These are phyloP conservation scores for Phaseolus lunatus DNA, from an alignment of 306 rosid genomes.

Conservation along the genomic window DNA sequence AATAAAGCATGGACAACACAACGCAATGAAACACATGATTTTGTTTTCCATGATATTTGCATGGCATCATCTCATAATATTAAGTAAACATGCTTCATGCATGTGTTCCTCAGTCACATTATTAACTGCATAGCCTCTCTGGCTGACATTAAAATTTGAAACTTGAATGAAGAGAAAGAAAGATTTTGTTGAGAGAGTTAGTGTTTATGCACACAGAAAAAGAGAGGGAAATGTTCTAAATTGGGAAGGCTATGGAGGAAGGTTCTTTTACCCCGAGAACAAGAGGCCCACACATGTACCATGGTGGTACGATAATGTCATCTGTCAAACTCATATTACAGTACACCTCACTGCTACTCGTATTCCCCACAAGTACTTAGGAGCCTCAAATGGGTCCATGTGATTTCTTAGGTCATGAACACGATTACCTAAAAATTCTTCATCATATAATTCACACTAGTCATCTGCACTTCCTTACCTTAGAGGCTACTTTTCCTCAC, in stretches of 20 bases:
- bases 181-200: not conserved
- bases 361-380: conserved; percentile 40
- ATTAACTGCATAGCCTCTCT: not conserved
- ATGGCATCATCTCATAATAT: conserved; percentile 2
- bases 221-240: conserved; percentile 33
- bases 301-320: conserved; percentile 25
- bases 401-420: conserved; percentile 49
- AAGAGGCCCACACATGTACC: conserved; percentile 32
- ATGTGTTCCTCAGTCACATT: conserved; percentile 26
- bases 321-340: conserved; percentile 21
- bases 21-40: not conserved
- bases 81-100: not conserved
- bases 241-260: conserved; percentile 10
- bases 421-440: conserved; percentile 55
- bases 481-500: not conserved
- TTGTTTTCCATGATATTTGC: conserved; percentile 9
- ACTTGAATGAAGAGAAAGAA: conserved; percentile 27
- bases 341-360: not conserved
- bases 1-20: not conserved
- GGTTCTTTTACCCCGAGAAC: conserved; percentile 18
- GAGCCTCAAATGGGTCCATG: conserved; percentile 33
- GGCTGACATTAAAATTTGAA: conserved; percentile 7
- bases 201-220: not conserved
- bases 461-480: not conserved
- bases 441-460: conserved; percentile 30